Conservation (phyloP, 2,329 filamentous ascomycete species). For the Epichloe gansuensis region DNA sequence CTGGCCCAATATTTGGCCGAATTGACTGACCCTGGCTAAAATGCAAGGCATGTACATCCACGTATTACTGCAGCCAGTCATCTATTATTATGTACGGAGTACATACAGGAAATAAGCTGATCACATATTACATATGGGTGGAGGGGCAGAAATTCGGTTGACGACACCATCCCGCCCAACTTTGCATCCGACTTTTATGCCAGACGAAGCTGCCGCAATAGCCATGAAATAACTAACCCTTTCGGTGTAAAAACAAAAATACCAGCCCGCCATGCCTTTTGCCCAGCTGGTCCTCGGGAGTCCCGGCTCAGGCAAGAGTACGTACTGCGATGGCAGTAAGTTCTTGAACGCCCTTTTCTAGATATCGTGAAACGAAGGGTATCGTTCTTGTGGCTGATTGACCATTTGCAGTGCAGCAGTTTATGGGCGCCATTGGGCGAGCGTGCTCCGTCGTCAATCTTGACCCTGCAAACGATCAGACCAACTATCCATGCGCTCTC, state of each 20-base stretch:
- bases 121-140: neutral
- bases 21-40: neutral
- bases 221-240: neutral
- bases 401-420: constrained; percentile 64
- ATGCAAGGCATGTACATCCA: too few species aligned
- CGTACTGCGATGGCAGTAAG: constrained; percentile 89
- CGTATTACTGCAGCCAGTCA: too few species aligned
- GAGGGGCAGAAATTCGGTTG: constrained; percentile 4
- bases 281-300: constrained; percentile 83
- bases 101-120: too few species aligned
- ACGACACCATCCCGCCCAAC: neutral
- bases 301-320: constrained; percentile 90
- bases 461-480: constrained; percentile 91
- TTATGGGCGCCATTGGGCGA: constrained; percentile 87
- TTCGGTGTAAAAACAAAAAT: neutral
- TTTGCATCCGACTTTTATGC: neutral
- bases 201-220: neutral
- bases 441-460: constrained; percentile 94
- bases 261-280: constrained; percentile 38
- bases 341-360: neutral
- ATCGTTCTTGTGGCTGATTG: neutral
- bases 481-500: constrained; percentile 75
- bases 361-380: neutral
- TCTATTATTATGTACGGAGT: too few species aligned
- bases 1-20: neutral